Percentiles rank a stretch among this genome's conserved stretches.
These are phyloP conservation scores for Fusarium chlamydosporum DNA, from an alignment of 2,329 filamentous ascomycete species.

Conservation along the genomic window DNA sequence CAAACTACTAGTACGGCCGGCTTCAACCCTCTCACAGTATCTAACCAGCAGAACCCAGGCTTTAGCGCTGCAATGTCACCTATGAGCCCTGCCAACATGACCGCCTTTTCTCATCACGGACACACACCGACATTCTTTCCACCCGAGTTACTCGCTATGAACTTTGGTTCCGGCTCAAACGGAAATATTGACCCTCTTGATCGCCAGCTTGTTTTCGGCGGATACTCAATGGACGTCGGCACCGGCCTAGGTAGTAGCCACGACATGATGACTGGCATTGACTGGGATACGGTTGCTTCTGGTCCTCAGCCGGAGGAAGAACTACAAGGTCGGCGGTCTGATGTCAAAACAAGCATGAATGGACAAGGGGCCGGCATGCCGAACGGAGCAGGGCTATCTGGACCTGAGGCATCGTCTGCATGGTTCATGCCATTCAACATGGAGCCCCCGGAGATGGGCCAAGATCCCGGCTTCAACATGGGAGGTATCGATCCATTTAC, in stretches of 20 bases:
- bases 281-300: conserved; percentile 61
- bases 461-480: conserved; percentile 62
- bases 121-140: conserved; percentile 62
- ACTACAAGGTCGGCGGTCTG: conserved; percentile 49
- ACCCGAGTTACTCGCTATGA: conserved; percentile 67
- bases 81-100: conserved; percentile 65
- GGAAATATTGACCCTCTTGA: conserved; percentile 77
- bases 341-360: conserved; percentile 52
- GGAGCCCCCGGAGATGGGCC: conserved; percentile 76
- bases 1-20: conserved; percentile 58
- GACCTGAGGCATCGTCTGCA: conserved; percentile 71
- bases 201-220: conserved; percentile 81
- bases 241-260: conserved; percentile 56
- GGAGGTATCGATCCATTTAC: conserved; percentile 64
- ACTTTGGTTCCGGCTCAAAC: conserved; percentile 64
- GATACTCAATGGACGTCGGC: conserved; percentile 71
- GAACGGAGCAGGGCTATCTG: conserved; percentile 47
- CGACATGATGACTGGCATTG: conserved; percentile 59
- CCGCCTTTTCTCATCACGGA: conserved; percentile 57
- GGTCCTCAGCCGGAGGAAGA: conserved; percentile 50
- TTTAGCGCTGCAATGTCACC: conserved; percentile 67
- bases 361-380: conserved; percentile 46
- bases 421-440: conserved; percentile 97
- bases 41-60: conserved; percentile 58
- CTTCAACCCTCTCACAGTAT: conserved; percentile 60